Evolutionary conservation across 73 alveolate species (phyloP).

Genomic region (Paramecium primaurelia): DNA sequence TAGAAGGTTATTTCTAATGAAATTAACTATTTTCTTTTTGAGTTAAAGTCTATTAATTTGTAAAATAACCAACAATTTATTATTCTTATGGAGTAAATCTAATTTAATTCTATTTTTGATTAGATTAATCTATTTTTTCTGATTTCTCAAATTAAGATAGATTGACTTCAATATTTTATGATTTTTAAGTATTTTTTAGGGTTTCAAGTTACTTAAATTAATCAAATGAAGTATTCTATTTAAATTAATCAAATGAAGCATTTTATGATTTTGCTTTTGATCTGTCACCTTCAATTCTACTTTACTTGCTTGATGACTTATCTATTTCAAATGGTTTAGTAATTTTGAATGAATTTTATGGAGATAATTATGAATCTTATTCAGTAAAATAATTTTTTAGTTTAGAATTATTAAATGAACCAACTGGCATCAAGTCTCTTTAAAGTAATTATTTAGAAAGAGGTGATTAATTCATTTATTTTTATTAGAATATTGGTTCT

Average conservation of each 20-base stretch:
- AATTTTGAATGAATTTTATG: not conserved
- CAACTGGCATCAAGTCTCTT: constrained; percentile 41
- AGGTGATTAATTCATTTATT: not conserved
- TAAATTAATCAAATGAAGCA: not conserved
- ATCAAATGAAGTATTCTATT: not conserved
- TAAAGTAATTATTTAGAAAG: not conserved
- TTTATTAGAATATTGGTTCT: not conserved
- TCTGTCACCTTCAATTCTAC: not conserved
- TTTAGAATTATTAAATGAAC: constrained; percentile 9
- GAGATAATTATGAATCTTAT: not conserved
- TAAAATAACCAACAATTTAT: not conserved
- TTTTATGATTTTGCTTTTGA: not conserved
- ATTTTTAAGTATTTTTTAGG: not conserved
- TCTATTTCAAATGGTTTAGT: not conserved
- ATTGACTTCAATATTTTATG: not conserved
- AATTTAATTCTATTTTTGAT: not conserved
- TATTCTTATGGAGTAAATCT: not conserved
- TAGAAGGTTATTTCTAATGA: not conserved
- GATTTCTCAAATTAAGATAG: not conserved
- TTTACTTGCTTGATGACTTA: not conserved
- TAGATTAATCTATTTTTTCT: not conserved
- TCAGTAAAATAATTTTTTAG: constrained; percentile 43
- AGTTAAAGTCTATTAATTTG: not conserved
- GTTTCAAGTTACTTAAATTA: not conserved
- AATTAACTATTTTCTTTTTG: not conserved